Evolutionary conservation across 306 rosid genomes (phyloP), one percentile per base, ranked within the genome.

Genomic region (Quercus suber): DNA sequence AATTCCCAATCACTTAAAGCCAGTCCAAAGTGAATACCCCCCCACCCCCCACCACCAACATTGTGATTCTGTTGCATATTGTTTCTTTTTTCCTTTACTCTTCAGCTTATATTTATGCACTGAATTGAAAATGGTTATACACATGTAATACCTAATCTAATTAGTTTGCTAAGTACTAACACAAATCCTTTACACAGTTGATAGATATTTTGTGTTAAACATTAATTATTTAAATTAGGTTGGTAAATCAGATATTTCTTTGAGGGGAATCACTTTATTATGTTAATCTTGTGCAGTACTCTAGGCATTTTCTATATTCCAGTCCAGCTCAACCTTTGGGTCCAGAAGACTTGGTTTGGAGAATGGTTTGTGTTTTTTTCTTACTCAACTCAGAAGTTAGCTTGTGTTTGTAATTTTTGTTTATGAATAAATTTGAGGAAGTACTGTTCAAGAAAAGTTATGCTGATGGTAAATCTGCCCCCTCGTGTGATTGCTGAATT

Each of bases 311-410:
- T 84, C 74, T 95, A 71, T 95, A 86, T 78, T 92, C 98, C 56
- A 89, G 84, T 84, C 99, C 99, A 41, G 97, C 99, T 79, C 97
- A 88, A 86, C 94, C 94, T 1, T 77, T 95, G 92, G 99, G 99
- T 82, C 93, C 98, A 18, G 99, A 92, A 91, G 98, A 95, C 85
- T 85, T 95, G 89, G 93, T 79, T 76, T 95, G 99, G 99, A 91
- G 88, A 91, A 92, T 95, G 99, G 99, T 95, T 85, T 53, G 93
- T 79, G 25, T 9, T 77, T 59, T 53, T 79, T 76, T 79, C 63
- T 69, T 82, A 59, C 18, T 31, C 15, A 0, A 27, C 37, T 49
- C 56, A 41, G 23, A 21, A 53, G 55, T 30, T n/a, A n/a, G 19
- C 30, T 5, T 72, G 59, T 51, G 25, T 31, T 49, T 61, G 17